These are phyloP conservation scores for Coniochaeta sp. DNA, from an alignment of 2,329 filamentous ascomycete species.

Conservation along the genomic window DNA sequence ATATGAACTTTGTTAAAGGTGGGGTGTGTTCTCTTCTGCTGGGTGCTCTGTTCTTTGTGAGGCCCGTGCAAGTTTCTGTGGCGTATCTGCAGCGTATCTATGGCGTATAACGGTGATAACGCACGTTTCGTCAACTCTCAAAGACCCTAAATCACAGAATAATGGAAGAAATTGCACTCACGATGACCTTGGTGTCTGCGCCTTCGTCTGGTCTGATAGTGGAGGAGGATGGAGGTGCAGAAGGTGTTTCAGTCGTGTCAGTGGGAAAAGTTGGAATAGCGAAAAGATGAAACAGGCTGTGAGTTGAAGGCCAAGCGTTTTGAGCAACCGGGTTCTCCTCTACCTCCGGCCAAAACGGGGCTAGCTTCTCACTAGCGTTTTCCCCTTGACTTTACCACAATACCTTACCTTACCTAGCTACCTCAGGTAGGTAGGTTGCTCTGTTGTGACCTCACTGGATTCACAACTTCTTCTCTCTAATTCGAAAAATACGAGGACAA, in stretches of 20 bases:
- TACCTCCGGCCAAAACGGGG: neutral
- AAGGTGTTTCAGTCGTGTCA: neutral
- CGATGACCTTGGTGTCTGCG: neutral
- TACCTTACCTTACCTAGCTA: too few relatives aligned
- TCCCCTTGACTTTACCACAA: too few relatives aligned
- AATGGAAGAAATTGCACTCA: neutral
- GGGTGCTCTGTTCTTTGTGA: too few relatives aligned
- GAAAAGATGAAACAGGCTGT: neutral
- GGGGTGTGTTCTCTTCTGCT: neutral
- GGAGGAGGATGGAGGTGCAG: neutral
- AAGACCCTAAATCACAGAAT: neutral
- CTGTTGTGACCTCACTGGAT: too few relatives aligned
- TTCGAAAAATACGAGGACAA: too few relatives aligned
- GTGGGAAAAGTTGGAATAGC: neutral
- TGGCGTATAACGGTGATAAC: too few relatives aligned
- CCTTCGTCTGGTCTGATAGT: neutral
- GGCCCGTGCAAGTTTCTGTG: neutral
- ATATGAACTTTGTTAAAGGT: neutral
- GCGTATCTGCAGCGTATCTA: too few relatives aligned
- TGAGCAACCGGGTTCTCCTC: too few relatives aligned
- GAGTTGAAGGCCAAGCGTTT: neutral
- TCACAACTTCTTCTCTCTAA: too few relatives aligned
- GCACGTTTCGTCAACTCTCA: too few relatives aligned
- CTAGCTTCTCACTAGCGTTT: too few relatives aligned
- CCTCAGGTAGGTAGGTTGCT: too few relatives aligned